phyloP scores from a whole-genome alignment of 1,139 yeast genomes.

The Pichia cactophila region DNA sequence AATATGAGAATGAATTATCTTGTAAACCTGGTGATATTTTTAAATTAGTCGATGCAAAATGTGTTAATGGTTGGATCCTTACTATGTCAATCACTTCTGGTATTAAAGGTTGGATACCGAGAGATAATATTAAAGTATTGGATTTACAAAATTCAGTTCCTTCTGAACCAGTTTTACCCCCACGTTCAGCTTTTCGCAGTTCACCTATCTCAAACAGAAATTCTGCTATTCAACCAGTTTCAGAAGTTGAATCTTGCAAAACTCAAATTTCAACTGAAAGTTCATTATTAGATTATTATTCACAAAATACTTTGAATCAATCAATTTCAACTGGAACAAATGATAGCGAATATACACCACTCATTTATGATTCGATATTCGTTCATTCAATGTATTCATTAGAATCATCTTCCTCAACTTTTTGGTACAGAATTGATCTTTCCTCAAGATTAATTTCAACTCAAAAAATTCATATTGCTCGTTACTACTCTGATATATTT shows the following conservation, averaged over 20 bases:
- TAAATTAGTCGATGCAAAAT: slow-evolving; percentile 33
- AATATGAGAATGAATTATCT: slow-evolving; percentile 46
- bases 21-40: slow-evolving; percentile 49
- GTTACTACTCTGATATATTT: slow-evolving; percentile 57
- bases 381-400: slow-evolving; percentile 48
- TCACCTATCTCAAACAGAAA: not conserved
- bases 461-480: slow-evolving; percentile 41
- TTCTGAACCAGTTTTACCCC: not conserved
- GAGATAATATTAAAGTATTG: slow-evolving; percentile 44
- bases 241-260: not conserved
- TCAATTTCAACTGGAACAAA: not conserved
- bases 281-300: slow-evolving; percentile 2
- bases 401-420: slow-evolving; percentile 40
- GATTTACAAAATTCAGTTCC: slow-evolving; percentile 16
- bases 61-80: slow-evolving; percentile 51
- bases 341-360: not conserved
- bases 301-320: not conserved
- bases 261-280: not conserved
- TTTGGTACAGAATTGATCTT: slow-evolving; percentile 52
- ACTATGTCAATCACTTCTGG: slow-evolving; percentile 56
- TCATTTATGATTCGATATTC: slow-evolving; percentile 33
- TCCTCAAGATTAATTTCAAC: slow-evolving; percentile 27
- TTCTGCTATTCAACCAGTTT: not conserved
- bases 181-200: not conserved
- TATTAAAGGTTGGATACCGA: slow-evolving; percentile 55